Evolutionary conservation across 2,329 filamentous ascomycete genomes (phyloP).

Genomic region (Beauveria rudraprayagi): DNA sequence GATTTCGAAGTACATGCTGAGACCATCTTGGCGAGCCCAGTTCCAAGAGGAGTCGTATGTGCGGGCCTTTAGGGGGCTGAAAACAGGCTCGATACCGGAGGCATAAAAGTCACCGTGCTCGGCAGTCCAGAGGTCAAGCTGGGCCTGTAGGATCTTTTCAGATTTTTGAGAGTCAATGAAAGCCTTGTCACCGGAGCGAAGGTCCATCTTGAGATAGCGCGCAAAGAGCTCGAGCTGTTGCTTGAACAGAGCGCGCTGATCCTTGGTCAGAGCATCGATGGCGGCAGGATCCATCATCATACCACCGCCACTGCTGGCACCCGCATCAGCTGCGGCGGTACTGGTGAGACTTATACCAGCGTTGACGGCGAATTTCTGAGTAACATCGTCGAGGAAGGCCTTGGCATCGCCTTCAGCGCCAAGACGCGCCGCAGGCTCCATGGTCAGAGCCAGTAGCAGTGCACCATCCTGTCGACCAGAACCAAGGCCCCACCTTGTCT

Average conservation of each 20-base stretch:
- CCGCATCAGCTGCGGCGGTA: constrained; percentile 64
- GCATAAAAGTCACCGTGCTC: constrained; percentile 98
- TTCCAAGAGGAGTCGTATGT: constrained; percentile 99
- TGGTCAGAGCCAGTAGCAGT: constrained; percentile 79
- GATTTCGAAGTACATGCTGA: constrained; percentile 98
- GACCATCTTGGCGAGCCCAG: constrained; percentile 94
- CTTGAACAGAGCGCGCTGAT: constrained; percentile 93
- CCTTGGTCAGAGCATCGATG: constrained; percentile 93
- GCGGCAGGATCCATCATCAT: constrained; percentile 99
- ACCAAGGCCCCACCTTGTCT: constrained; percentile 85
- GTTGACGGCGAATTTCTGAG: constrained; percentile 80
- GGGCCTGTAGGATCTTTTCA: constrained; percentile 78
- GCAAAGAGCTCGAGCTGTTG: constrained; percentile 94
- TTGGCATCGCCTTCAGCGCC: constrained; percentile 89
- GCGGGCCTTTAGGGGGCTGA: constrained; percentile 87
- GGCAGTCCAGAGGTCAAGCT: constrained; percentile 87
- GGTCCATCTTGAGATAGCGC: constrained; percentile 92
- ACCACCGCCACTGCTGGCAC: constrained; percentile 62
- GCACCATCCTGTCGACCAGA: constrained; percentile 85
- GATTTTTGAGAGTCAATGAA: constrained; percentile 79
- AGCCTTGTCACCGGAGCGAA: constrained; percentile 93
- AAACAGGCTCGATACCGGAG: constrained; percentile 85
- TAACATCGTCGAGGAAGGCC: constrained; percentile 77
- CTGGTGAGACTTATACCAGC: constrained; percentile 79
- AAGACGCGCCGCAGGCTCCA: constrained; percentile 83